Evolutionary conservation across 163 green algal species (phyloP).

Genomic region (Chlorella variabilis): DNA sequence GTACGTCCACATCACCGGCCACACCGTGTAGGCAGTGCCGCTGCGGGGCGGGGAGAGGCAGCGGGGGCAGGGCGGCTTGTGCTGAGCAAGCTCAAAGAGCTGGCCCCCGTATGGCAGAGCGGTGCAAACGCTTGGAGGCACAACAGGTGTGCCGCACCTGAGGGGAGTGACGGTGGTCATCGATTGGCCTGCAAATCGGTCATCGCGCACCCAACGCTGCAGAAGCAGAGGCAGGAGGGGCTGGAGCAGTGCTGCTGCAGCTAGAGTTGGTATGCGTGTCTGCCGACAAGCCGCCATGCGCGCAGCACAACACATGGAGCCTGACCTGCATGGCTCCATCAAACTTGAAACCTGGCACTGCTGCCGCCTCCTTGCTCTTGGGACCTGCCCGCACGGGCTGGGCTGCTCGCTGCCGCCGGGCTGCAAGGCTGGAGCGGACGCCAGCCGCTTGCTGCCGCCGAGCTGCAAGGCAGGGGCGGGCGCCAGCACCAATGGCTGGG

Average conservation of each 20-base stretch:
- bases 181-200: conserved; percentile 45
- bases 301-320: too few relatives aligned
- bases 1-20: conserved; percentile 76
- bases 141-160: not conserved
- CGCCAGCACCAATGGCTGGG: too few relatives aligned
- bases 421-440: too few relatives aligned
- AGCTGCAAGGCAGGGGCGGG: too few relatives aligned
- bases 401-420: not conserved
- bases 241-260: too few relatives aligned
- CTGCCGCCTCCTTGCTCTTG: not conserved
- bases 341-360: not conserved
- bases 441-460: too few relatives aligned
- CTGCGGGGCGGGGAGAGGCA: conserved; percentile 47
- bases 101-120: too few relatives aligned
- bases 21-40: conserved; percentile 64
- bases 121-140: too few relatives aligned
- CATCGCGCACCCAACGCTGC: conserved; percentile 55
- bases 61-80: too few relatives aligned
- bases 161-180: conserved; percentile 38
- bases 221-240: not conserved
- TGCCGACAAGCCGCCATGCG: too few relatives aligned
- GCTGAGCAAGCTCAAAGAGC: too few relatives aligned
- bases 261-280: too few relatives aligned
- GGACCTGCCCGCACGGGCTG: not conserved
- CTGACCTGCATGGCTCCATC: not conserved